These are phyloP conservation scores for Globisporangium orthogonon DNA, from an alignment of 352 stramenopile genomes.

Conservation along the genomic window DNA sequence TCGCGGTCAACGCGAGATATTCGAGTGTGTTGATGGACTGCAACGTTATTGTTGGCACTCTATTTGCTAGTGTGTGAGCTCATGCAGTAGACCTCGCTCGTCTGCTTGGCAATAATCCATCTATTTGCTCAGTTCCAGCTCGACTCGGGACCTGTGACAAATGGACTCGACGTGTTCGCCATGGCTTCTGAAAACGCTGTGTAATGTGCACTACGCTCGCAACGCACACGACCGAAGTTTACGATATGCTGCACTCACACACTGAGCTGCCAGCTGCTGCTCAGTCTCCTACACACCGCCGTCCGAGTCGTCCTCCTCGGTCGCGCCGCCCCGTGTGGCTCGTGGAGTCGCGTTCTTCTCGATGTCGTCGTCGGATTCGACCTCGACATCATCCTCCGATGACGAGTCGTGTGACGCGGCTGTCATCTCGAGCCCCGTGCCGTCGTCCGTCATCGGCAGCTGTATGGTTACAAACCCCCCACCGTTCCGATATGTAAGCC, in stretches of 20 bases:
- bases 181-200: too few species aligned
- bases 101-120: too few species aligned
- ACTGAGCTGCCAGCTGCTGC: neutral
- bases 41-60: too few species aligned
- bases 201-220: too few species aligned
- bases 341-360: constrained; percentile 24
- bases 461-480: constrained; percentile 11
- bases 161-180: too few species aligned
- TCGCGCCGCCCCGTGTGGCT: constrained; percentile 12
- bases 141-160: too few species aligned
- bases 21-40: too few species aligned
- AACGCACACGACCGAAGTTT: too few species aligned
- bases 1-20: neutral
- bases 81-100: too few species aligned
- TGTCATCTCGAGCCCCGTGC: constrained; percentile 54
- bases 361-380: constrained; percentile 65
- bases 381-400: constrained; percentile 50
- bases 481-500: neutral
- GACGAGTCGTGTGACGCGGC: constrained; percentile 43
- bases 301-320: constrained; percentile 43
- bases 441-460: constrained; percentile 68
- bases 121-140: too few species aligned
- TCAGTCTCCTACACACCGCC: constrained; percentile 21
- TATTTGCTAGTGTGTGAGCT: too few species aligned
- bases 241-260: neutral